Conservation (phyloP, 2,329 filamentous ascomycete genomes). For the Sclerotinia sclerotiorum region DNA sequence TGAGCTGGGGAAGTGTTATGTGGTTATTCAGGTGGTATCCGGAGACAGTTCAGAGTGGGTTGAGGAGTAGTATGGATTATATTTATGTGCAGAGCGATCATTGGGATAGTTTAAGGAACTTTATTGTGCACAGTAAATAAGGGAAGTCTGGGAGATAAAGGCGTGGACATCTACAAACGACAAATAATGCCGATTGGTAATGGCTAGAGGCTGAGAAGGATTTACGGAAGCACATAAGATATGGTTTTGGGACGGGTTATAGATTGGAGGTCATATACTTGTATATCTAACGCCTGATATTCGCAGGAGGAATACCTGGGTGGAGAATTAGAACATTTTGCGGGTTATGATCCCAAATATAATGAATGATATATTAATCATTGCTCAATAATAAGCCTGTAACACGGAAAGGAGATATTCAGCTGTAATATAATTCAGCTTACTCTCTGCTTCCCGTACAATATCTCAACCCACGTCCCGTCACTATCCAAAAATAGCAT, state of each 20-base stretch:
- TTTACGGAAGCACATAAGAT: neutral
- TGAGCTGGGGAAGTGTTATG: slow-evolving; percentile 95
- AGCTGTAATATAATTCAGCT: slow-evolving; percentile 4
- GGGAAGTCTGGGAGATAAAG: neutral
- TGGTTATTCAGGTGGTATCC: slow-evolving; percentile 91
- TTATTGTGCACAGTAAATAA: slow-evolving; percentile 80
- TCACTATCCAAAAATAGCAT: slow-evolving; percentile 6
- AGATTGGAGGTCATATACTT: slow-evolving; percentile 11
- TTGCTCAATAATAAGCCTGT: neutral
- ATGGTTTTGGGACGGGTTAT: slow-evolving; percentile 4
- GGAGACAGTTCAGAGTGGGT: slow-evolving; percentile 83
- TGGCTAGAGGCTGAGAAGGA: neutral
- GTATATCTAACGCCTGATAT: neutral
- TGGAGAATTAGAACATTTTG: slow-evolving; percentile 16
- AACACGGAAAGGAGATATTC: neutral
- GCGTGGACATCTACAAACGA: neutral
- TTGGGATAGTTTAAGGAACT: slow-evolving; percentile 83
- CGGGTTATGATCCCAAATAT: slow-evolving; percentile 1
- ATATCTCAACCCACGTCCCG: neutral
- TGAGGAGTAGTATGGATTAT: slow-evolving; percentile 95
- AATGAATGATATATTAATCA: slow-evolving; percentile 7
- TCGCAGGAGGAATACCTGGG: neutral
- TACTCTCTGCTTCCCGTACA: neutral
- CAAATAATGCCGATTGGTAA: neutral
- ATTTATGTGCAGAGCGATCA: slow-evolving; percentile 89